A percentile compares a stretch with the other conserved stretches of the same genome.
These are phyloP conservation scores for Plectranthus barbatus DNA, from an alignment of 257 asterid species.

Conservation along the genomic window DNA sequence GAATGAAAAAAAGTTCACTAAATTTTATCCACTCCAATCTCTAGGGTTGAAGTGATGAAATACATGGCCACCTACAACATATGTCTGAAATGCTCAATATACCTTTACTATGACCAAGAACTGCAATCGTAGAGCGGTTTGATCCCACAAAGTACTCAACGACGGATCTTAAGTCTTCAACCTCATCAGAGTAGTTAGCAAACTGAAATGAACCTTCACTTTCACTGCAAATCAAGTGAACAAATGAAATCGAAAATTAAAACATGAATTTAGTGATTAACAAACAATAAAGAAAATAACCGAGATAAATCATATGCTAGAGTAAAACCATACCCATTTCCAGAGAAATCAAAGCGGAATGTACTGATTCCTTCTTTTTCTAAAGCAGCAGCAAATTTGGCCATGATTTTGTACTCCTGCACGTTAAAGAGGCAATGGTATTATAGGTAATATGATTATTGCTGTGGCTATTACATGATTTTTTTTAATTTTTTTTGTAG, in stretches of 20 bases:
- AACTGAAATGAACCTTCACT: conserved; percentile 77
- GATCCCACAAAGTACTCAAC: conserved; percentile 47
- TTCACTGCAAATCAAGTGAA: conserved; percentile 47
- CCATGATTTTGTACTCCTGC: conserved; percentile 33
- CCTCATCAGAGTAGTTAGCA: conserved; percentile 63
- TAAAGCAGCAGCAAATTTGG: conserved; percentile 47
- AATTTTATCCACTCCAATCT: neutral
- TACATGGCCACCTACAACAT: neutral
- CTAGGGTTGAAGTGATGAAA: neutral
- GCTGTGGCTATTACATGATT: too few species aligned
- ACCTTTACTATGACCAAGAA: conserved; percentile 94
- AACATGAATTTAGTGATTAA: neutral
- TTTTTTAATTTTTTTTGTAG: neutral
- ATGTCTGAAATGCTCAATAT: neutral
- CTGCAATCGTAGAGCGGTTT: conserved; percentile 46
- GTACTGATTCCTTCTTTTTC: conserved; percentile 71
- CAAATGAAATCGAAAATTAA: neutral
- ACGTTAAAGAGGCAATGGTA: neutral
- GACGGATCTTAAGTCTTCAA: conserved; percentile 70
- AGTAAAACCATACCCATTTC: conserved; percentile 60
- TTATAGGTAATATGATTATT: neutral
- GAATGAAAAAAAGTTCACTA: too few species aligned
- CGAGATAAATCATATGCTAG: neutral
- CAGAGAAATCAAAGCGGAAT: conserved; percentile 80
- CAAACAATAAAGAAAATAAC: neutral